Evolutionary conservation across 75 land plant species (phyloP).

Genomic region (Pinus taeda): DNA sequence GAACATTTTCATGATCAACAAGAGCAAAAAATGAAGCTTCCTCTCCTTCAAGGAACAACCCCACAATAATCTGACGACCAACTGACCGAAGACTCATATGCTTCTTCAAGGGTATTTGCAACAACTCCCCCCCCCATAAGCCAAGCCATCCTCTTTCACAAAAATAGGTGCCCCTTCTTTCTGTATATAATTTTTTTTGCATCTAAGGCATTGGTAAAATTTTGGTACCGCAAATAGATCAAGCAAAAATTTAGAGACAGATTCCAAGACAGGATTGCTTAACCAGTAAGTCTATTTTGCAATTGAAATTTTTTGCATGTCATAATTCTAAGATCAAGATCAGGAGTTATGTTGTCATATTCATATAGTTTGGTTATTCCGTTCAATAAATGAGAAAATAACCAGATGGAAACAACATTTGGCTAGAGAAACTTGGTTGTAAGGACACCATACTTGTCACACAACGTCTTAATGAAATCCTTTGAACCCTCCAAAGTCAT

Average conservation of each 20-base stretch:
- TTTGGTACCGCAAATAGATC: slow-evolving; percentile 50
- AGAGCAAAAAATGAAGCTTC: slow-evolving; percentile 49
- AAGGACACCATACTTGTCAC: slow-evolving; percentile 92
- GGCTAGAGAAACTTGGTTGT: slow-evolving; percentile 71
- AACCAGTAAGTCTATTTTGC: background rate
- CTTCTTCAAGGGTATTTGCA: slow-evolving; percentile 79
- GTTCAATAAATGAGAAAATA: background rate
- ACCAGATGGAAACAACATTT: background rate
- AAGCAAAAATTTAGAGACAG: background rate
- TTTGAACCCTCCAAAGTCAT: too few species aligned
- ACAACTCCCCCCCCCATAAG: slow-evolving; percentile 98
- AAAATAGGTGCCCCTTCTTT: slow-evolving; percentile 81
- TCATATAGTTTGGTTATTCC: background rate
- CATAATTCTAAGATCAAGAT: background rate
- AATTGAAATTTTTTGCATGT: background rate
- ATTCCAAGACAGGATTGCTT: background rate
- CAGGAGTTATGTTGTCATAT: background rate
- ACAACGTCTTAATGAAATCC: slow-evolving; percentile 19
- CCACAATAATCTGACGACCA: slow-evolving; percentile 56
- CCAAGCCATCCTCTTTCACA: slow-evolving; percentile 95
- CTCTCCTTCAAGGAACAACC: slow-evolving; percentile 82
- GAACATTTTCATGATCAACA: slow-evolving; percentile 88
- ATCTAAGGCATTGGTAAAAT: too few species aligned
- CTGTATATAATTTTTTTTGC: too few species aligned
- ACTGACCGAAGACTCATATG: slow-evolving; percentile 22